Base-by-base conservation (phyloP, 1,284 basidiomycete genomes). In the Tremellales sp. region DNA sequence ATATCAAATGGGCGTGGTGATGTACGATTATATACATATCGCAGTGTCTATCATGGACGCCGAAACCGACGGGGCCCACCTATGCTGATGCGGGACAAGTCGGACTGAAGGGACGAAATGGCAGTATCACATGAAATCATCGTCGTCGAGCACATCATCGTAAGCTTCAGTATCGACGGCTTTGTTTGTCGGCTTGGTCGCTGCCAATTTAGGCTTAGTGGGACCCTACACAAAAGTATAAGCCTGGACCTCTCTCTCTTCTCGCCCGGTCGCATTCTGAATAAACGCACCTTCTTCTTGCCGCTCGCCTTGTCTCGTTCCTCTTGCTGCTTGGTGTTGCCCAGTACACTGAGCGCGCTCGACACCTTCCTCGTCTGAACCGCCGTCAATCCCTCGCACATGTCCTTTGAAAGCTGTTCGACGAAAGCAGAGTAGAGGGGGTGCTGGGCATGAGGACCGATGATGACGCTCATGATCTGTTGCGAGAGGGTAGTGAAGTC, bases 241-340 rank as follows among this genome's bases (percentile, higher is more conserved):
- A 36, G n/a, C n/a, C n/a, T n/a, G n/a, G n/a, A n/a, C n/a, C n/a
- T n/a, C n/a, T n/a, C n/a, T n/a, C n/a, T n/a, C n/a, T n/a, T n/a
- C n/a, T n/a, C n/a, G n/a, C n/a, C n/a, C n/a, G n/a, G n/a, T n/a
- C n/a, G n/a, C n/a, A n/a, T n/a, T n/a, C n/a, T n/a, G n/a, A 15
- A 15, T 12, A 7, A 12, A 59, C 67, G 42, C 52, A 82, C 79
- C 77, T 92, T 93, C 79, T 91, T 92, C 82, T 92, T 93, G 21
- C 89, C 88, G 56, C 82, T 84, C 0, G 83, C 79, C 74, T 87
- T 89, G 43, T 91, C 89, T 53, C 85, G 78, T 68, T 85, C 82
- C 69, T 90, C 89, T 73, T 83, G 87, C 77, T 92, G 89, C 77
- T 97, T 97, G 77, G 92, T 89, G 67, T 93, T 94, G 44, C 89